Evolutionary conservation across 257 asterid species (phyloP), one percentile per base, ranked within the genome.

Genomic region (Mitragyna speciosa): DNA sequence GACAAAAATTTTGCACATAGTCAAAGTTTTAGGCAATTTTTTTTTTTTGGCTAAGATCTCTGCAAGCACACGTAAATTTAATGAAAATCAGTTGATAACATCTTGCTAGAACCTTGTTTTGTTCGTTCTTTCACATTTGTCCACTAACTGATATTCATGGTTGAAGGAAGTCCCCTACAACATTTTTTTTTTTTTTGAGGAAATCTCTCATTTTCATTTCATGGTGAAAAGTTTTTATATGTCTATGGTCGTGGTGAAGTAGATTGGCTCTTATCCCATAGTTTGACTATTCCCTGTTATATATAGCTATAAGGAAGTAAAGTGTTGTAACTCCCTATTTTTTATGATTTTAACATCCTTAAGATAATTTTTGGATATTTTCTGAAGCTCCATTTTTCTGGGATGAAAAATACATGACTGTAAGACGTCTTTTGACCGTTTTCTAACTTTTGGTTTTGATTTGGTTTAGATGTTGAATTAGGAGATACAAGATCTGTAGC

Each of bases 401-500:
- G 19, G 7, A 16, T 15, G 51, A 14, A 52, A 33, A 24, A 63
- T 64, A 70, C 71, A 59, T 47, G 64, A 75, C 70, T 48, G 41
- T 51, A 79, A 85, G 33, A 64, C 31, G 63, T 3, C 52, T 75
- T 80, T 80, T 80, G 41, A 76, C 72, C 83, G 67, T 87, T 79
- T 64, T 49, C 39, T 45, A 72, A 65, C 54, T 28, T 49, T 43
- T 47, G 30, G 24, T 76, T 72, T 73, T 72, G 73, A 79, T 77
- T 86, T 72, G 80, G 87, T 76, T 82, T 77, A 95, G 98, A 93
- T 72, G 93, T 90, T 65, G 97, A 90, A 87, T 83, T 90, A 74
- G 89, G 93, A 72, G 98, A 96, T 71, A 81, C 97, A 76, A 87
- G 92, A 84, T 86, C 95, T 75, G 99, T 96, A 81, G 99, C 99